Base-by-base conservation (phyloP, 495 filamentous ascomycete species). In the Aspergillus homomorphus region DNA sequence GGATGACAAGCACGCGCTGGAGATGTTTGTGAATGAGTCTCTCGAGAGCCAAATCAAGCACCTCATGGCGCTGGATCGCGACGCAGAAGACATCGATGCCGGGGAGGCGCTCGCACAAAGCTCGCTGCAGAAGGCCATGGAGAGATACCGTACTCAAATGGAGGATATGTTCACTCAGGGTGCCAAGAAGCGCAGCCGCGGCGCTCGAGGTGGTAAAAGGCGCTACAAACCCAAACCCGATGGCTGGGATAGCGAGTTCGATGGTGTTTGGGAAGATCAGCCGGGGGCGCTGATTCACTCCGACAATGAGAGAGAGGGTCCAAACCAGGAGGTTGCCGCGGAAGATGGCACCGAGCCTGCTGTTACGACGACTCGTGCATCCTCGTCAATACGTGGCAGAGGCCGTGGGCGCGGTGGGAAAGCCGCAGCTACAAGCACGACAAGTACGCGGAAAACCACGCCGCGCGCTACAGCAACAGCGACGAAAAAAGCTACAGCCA, bases 1-100 rank as follows among this genome's bases (percentile, higher is more conserved):
- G 61, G 90, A 96, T 63, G 94, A 99, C 72, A 95, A 91, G 62
- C 85, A 94, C 62, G 92, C 92, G 0, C 88, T 98, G 82, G 87
- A 96, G 63, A 83, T 82, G 63, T 98, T 98, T 63, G 89, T 98
- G 22, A 84, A 84, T 44, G 87, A 95, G 16, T 90, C 88, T 21
- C 76, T 98, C 1, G 78, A 83, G 15, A 84, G 78, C 58, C 91
- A 96, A 63, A 76, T 96, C 41, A 89, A 87, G 63, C 82, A 91
- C 51, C 73, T 99, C 49, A 72, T 89, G 68, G 55, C 74, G 0
- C 68, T 91, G 12, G 80, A 88, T 26, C 80, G 86, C 7, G 84
- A 87, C 10, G 83, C 87, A 23, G 84, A 89, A 15, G 87, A 90
- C 14, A 80, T 86, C 41, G 71, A 75, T 24, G 84, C 87, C 1